Evolutionary conservation across 2,329 filamentous ascomycete genomes (phyloP), one percentile per base, ranked within the genome.

Genomic region (Helotiales sp.): DNA sequence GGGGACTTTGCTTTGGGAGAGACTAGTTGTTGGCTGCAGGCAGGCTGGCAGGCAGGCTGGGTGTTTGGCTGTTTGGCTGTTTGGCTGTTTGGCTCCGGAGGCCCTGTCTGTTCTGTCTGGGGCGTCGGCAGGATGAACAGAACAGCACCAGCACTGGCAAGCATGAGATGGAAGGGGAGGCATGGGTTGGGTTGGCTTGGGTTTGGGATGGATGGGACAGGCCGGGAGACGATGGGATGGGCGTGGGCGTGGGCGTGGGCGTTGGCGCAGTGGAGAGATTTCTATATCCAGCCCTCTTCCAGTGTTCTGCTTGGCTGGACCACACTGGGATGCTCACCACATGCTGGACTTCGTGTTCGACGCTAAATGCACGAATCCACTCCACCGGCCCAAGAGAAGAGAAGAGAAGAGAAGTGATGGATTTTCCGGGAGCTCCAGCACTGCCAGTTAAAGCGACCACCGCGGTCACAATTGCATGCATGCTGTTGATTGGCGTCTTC

Each of bases 111-210:
- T 26, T n/a, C 47, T 28, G 49, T 50, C 47, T 22, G 45, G 61
- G 34, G 49, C 37, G 34, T 28, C 32, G 40, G 57, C 24, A 60
- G 34, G 22, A 60, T n/a, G 17, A 40, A 13, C 34, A 40, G 11
- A 45, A 47, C 34, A 60, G 57, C 26, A 47, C 17, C 17, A 37
- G 40, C 43, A 61, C 13, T 60, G 67, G 64, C 65, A 71, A n/a
- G 69, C 66, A 73, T 73, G 65, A 69, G 71, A 72, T 73, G 70
- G 71, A 69, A 72, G 68, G 66, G 67, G 64, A 43, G 63, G 63
- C 61, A 22, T 66, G 54, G 59, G 37, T 49, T 69, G 64, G 65
- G 45, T 58, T 47, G 50, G 60, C 22, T 47, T 22, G 37, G 28
- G 43, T 15, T 32, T 7, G 28, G 54, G 30, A 58, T 64, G 65